These are phyloP conservation scores for Phyllosticta ampelicida DNA, from an alignment of 2,329 filamentous ascomycete species.

Conservation along the genomic window DNA sequence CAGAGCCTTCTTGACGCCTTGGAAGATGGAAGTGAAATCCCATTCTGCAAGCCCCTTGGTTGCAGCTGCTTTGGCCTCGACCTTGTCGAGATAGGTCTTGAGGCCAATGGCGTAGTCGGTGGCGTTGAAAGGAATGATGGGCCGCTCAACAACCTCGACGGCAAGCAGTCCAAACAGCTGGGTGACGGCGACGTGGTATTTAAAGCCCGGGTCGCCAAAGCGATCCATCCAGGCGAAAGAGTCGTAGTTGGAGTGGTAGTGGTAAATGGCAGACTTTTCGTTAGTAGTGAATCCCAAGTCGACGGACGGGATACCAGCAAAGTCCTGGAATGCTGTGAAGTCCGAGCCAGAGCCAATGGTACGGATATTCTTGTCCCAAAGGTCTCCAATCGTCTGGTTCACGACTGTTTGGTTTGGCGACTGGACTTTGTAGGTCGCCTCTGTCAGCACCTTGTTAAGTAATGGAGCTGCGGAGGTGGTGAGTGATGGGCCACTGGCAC, in stretches of 20 bases:
- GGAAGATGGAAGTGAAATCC: constrained; percentile 28
- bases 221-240: constrained; percentile 74
- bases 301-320: constrained; percentile 38
- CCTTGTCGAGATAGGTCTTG: constrained; percentile 30
- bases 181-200: constrained; percentile 45
- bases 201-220: constrained; percentile 56
- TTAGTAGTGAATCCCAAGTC: constrained; percentile 36
- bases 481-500: constrained; percentile 55
- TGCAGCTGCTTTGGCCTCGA: constrained; percentile 19
- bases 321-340: constrained; percentile 44
- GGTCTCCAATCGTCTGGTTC: constrained; percentile 59
- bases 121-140: constrained; percentile 37
- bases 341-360: constrained; percentile 45
- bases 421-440: constrained; percentile 39
- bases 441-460: constrained; percentile 60
- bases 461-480: constrained; percentile 59
- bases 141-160: constrained; percentile 36
- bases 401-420: constrained; percentile 59
- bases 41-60: constrained; percentile 12
- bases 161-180: constrained; percentile 36
- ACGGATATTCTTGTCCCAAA: constrained; percentile 44
- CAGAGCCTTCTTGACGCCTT: constrained; percentile 39
- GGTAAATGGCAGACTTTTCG: constrained; percentile 45
- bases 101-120: constrained; percentile 36
- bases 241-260: constrained; percentile 80